Percentiles rank a stretch among this genome's conserved stretches.
Conservation (phyloP, 805 yeast species). For the Teunomyces cretensis region DNA sequence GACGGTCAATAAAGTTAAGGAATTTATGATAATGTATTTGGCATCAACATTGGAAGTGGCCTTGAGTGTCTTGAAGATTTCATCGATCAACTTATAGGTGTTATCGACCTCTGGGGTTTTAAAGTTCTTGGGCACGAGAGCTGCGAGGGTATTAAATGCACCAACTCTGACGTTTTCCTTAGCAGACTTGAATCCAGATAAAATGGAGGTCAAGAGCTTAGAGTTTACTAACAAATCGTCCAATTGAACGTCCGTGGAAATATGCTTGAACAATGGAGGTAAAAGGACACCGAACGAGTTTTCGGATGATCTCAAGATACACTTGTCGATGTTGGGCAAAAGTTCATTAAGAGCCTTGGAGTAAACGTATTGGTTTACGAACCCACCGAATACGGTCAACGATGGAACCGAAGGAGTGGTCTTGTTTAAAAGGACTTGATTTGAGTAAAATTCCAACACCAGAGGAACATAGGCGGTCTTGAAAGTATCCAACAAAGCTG, state of each 20-base stretch:
- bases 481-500: slow-evolving; percentile 16
- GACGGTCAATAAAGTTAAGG: slow-evolving; percentile 32
- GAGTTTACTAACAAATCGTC: slow-evolving; percentile 39
- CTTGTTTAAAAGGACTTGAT: slow-evolving; percentile 48
- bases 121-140: slow-evolving; percentile 19
- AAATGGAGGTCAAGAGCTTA: slow-evolving; percentile 23
- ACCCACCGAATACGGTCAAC: slow-evolving; percentile 41
- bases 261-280: slow-evolving; percentile 44
- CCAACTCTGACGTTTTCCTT: slow-evolving; percentile 62
- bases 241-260: slow-evolving; percentile 34
- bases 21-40: slow-evolving; percentile 51
- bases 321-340: slow-evolving; percentile 68
- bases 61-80: slow-evolving; percentile 58
- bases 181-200: slow-evolving; percentile 62
- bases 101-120: slow-evolving; percentile 16
- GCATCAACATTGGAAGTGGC: slow-evolving; percentile 61
- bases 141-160: slow-evolving; percentile 38
- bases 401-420: slow-evolving; percentile 34
- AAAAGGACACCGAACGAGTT: slow-evolving; percentile 56
- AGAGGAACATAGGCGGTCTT: slow-evolving; percentile 3
- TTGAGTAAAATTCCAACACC: slow-evolving; percentile 26
- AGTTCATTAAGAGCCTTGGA: slow-evolving; percentile 24
- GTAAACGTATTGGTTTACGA: slow-evolving; percentile 44
- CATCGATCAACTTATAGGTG: slow-evolving; percentile 44
- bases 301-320: slow-evolving; percentile 78